Base-by-base conservation (phyloP, 257 asterid species). In the Nicotiana otophora region DNA sequence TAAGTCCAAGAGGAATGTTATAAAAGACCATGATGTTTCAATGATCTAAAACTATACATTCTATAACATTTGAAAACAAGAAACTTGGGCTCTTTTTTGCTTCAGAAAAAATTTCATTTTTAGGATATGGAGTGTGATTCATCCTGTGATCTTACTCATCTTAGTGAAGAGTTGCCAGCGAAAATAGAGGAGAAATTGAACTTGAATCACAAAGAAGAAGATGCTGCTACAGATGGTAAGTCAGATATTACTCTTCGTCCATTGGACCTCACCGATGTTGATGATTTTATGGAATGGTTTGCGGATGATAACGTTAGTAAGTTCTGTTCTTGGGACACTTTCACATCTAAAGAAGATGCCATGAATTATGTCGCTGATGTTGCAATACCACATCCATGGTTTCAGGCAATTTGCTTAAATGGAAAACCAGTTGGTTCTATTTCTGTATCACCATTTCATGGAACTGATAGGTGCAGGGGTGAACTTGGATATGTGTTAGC, bases 401-500 rank as follows among this genome's bases (percentile, higher is more conserved):
- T 72, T 82, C 84, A 67, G 57, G 94, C 92, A 70, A 94, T 92
- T 28, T 94, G 98, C 85, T 33, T 91, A 11, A 77, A 85, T 55
- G 89, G 90, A 23, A 91, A 87, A 79, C 81, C 89, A 1, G 89
- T 91, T 62, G 97, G 97, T 1, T 76, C 89, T 9, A 53, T 95
- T 15, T 68, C 88, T 2, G 94, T 93, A n/a, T 83, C 81, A 8
- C 95, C 92, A 57, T 82, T 64, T 26, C 3, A 6, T 0, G 97
- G 93, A 0, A 70, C 9, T 46, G 84, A 91, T 5, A 66, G 20
- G 1, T 90, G 97, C 83, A 88, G 98, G 80, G 98, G 92, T 10
- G 98, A 93, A 83, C 19, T 95, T 8, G 99, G 98, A 34, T 92
- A 90, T 84, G 87, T 84, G 34, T 81, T 95, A 82, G 93, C 84